Evolutionary conservation across 495 filamentous ascomycete genomes (phyloP).

Genomic region (Arthonia radiata): DNA sequence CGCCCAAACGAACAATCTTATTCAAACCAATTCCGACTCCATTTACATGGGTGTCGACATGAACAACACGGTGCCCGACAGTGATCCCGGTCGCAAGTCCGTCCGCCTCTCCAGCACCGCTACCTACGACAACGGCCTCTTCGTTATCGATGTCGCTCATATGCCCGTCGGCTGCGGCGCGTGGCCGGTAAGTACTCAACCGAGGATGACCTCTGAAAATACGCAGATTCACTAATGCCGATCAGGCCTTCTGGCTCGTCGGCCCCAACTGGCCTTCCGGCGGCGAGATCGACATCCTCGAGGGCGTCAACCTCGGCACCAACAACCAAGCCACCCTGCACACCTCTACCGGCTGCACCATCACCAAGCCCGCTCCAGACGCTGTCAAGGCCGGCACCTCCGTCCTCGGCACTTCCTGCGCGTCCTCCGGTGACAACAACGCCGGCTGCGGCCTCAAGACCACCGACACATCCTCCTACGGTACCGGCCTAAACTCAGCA

Average conservation of each 20-base stretch:
- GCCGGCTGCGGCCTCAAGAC: conserved; percentile 26
- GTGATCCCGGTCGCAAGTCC: conserved; percentile 34
- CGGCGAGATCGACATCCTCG: conserved; percentile 54
- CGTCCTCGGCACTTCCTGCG: conserved; percentile 20
- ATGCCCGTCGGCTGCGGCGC: conserved; percentile 54
- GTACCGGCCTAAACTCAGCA: conserved; percentile 27
- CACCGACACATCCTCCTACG: conserved; percentile 19
- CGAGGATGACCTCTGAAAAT: too few species aligned
- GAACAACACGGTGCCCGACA: conserved; percentile 12
- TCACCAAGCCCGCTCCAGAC: too few species aligned
- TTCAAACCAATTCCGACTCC: conserved; percentile 24
- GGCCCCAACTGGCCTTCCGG: conserved; percentile 38
- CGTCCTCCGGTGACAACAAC: conserved; percentile 21
- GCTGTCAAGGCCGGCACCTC: too few species aligned
- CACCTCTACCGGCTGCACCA: conserved; percentile 32
- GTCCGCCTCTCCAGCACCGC: conserved; percentile 45
- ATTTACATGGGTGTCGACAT: conserved; percentile 29
- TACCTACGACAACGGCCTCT: conserved; percentile 39
- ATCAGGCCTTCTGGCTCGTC: conserved; percentile 3
- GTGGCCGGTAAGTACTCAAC: conserved; percentile 43
- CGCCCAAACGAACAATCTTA: conserved; percentile 30
- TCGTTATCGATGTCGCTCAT: conserved; percentile 50
- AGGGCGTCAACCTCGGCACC: conserved; percentile 32
- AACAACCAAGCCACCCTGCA: conserved; percentile 41
- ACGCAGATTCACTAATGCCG: conserved; percentile 8